Base-by-base conservation (phyloP, 495 filamentous ascomycete genomes). In the Penicillium canescens region DNA sequence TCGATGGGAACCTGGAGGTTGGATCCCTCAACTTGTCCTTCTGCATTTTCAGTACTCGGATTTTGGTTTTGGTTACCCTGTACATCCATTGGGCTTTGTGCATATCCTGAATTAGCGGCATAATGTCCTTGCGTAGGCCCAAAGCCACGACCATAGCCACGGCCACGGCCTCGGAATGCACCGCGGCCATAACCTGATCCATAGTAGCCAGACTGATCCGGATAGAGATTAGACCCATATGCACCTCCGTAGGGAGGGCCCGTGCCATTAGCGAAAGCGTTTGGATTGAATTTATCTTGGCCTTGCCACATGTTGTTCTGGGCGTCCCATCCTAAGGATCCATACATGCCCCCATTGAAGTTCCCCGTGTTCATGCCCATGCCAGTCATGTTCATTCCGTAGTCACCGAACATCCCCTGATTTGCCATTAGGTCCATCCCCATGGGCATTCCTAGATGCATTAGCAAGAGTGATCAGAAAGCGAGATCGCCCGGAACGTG, bases 331-430 rank as follows among this genome's bases (percentile, higher is more conserved):
- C 82, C 82, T 71, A 61, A 55, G 24, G 64, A 62, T 59, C 83
- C 83, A 79, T 82, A 82, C 71, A 78, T 79, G 62, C 76, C 75
- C 68, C 78, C 80, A 73, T 86, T 83, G 80, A 84, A 92, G 60
- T 86, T 89, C 74, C 86, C 88, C 83, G 87, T 86, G 62, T 86
- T 86, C 89, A 94, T 91, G 72, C 86, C 89, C 89, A 91, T 92
- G 78, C 86, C 87, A 83, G 86, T 86, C 87, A 93, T 93, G 82
- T 87, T 89, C 88, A 92, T 91, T 77, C 86, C 86, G 75, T 86
- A 93, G 53, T 87, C 89, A 71, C 88, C 86, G 82, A 89, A 90
- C 87, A 95, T 93, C 70, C 83, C 86, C 73, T 94, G 89, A 71
- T 75, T 77, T 83, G 91, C 78, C 88, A 92, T 92, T 61, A 88